These are phyloP conservation scores for Pyrenophora seminiperda DNA, from an alignment of 2,329 filamentous ascomycete genomes.

Conservation along the genomic window DNA sequence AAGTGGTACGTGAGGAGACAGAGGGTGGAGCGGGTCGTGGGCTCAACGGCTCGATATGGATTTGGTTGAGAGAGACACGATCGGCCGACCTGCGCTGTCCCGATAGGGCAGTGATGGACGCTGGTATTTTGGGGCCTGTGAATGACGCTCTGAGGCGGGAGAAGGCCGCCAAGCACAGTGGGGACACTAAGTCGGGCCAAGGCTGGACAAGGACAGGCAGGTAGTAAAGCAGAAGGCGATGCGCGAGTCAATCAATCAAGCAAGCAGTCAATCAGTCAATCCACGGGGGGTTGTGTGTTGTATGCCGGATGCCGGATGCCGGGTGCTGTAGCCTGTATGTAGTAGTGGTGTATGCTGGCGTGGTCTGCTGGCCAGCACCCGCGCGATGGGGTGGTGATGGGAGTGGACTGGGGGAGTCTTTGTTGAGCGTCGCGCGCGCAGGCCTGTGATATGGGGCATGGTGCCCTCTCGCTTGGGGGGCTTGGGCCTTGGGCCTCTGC, in stretches of 20 bases:
- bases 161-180: conserved; percentile 19
- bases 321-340: no score
- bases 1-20: not conserved
- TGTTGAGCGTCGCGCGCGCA: conserved; percentile 10
- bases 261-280: no score
- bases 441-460: not conserved
- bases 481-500: no score
- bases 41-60: conserved; percentile 22
- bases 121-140: conserved; percentile 20
- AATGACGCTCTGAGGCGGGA: conserved; percentile 26
- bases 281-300: no score
- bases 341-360: no score
- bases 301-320: no score
- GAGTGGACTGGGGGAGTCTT: not conserved
- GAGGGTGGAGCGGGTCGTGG: conserved; percentile 8
- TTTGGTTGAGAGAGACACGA: conserved; percentile 25
- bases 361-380: no score
- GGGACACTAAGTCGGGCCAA: conserved; percentile 14
- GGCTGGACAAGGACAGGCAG: not conserved
- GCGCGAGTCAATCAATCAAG: no score
- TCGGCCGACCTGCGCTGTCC: conserved; percentile 21
- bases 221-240: not conserved
- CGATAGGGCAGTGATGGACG: conserved; percentile 19
- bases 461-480: no score
- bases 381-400: no score